Evolutionary conservation across 2,329 filamentous ascomycete species (phyloP).

Genomic region (Fusarium nanum): DNA sequence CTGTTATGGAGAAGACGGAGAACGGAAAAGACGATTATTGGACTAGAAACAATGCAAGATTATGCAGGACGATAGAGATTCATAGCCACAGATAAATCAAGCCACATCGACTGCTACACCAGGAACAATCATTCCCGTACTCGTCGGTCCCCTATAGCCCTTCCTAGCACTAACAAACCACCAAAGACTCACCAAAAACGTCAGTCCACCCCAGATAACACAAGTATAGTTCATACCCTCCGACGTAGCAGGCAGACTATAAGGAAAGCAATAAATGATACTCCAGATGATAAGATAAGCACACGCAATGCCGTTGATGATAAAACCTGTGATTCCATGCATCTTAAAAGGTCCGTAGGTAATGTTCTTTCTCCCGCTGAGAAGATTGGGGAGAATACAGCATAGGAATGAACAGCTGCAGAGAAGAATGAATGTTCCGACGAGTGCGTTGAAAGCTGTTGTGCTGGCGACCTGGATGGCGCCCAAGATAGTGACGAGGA

Average conservation of each 20-base stretch:
- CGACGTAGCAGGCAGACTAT: constrained; percentile 57
- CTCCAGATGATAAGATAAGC: constrained; percentile 70
- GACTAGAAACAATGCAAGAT: neutral
- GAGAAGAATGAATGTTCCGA: constrained; percentile 60
- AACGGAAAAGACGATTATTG: neutral
- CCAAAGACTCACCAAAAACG: constrained; percentile 54
- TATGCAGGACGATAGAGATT: neutral
- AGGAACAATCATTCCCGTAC: constrained; percentile 39
- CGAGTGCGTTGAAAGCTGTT: constrained; percentile 75
- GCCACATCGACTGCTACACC: constrained; percentile 33
- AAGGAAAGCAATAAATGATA: constrained; percentile 73
- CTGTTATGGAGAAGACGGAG: neutral
- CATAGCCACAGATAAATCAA: constrained; percentile 16
- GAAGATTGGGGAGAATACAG: constrained; percentile 69
- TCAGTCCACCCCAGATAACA: constrained; percentile 58
- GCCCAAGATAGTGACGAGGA: constrained; percentile 64
- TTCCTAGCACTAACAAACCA: constrained; percentile 54
- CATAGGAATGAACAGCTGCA: constrained; percentile 64
- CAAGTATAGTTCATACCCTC: constrained; percentile 65
- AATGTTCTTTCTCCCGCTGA: constrained; percentile 54
- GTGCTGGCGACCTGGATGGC: constrained; percentile 73
- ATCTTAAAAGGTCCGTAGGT: constrained; percentile 69
- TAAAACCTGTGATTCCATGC: constrained; percentile 59
- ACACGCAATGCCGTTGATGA: constrained; percentile 63
- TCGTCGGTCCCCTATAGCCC: constrained; percentile 42